Evolutionary conservation across 1,284 basidiomycete species (phyloP), one percentile per base, ranked within the genome.

Genomic region (Wallemia mellicola): DNA sequence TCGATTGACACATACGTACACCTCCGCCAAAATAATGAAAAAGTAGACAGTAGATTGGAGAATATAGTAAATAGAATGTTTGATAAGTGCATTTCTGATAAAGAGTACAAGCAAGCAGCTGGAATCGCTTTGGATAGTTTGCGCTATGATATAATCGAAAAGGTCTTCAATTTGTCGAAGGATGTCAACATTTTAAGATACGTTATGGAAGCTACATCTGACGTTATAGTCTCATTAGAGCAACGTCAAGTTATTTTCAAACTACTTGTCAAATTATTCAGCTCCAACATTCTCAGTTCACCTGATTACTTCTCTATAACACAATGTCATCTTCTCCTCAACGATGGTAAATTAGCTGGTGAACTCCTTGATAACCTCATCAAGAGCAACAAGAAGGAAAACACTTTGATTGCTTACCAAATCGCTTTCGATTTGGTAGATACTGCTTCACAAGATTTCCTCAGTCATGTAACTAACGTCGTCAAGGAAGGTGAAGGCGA

Each of bases 381-480:
- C 15, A 24, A 28, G 17, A 65, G 63, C 54, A 66, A 64, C 28
- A 61, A 65, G n/a, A 65, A 79, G 0, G 77, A 77, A 62, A 78
- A 85, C 66, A 76, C 77, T 33, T 71, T 87, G 2, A 74, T 89
- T 30, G 87, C 86, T 1, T 92, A 87, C 68, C 91, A 96, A 68
- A 80, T 94, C 67, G 86, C 83, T 0, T 95, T 94, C 67, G 91
- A 95, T 70, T 73, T 95, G 59, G 83, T 83, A 19, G 88, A 94
- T 71, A 86, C 88, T 56, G 89, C 86, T 1, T 79, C 85, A 1
- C 87, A 91, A 68, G 87, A 88, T 66, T 95, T 88, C 71, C 73
- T 94, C 58, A 73, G 91, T 38, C 66, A 67, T 58, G 60, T 71
- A 17, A 63, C 60, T 17, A 2, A 14, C 28, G 60, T 1, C 5